Base-by-base conservation (phyloP, 2,329 filamentous ascomycete species). In the Chaetothyriales sp. region DNA sequence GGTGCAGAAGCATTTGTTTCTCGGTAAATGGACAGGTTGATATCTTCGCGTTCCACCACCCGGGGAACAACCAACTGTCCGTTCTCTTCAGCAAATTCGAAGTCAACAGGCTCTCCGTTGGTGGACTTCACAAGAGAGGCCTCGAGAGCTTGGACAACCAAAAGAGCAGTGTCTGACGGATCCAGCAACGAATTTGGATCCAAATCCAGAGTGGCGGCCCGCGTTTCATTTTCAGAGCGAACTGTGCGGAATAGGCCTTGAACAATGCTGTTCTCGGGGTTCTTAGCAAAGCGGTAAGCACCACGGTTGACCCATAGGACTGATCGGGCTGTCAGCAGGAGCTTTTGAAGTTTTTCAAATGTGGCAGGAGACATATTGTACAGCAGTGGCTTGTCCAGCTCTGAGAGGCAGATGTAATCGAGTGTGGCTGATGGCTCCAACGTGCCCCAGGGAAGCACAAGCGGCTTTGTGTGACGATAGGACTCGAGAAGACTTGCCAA, bases 201-300 rank as follows among this genome's bases (percentile, higher is more conserved):
- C n/a, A 64, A 51, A 39, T 65, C 63, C 8, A 65, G 51, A 1
- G 61, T 57, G 36, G 60, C n/a, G 56, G 58, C 51, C 20, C 56
- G 36, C 32, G 57, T 54, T 2, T 44, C n/a, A 55, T 58, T 49
- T 48, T 65, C 62, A 5, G 57, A 61, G 8, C 62, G 58, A 18
- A 60, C 51, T 10, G 56, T 57, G 5, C 63, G 59, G 18, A 60
- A 51, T 7, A 64, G 48, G n/a, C 63, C 32, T 50, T 22, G 18
- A 12, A 42, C 46, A 19, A 26, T 46, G 12, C 12, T 39, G 15
- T 39, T 39, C 18, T 25, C 42, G 5, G 22, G 48, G 43, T 46
- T 12, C 8, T 46, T n/a, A n/a, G 48, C 22, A 20, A 28, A 18
- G n/a, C 26, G 32, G 32, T 15, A 39, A 15, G 32, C 32, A 15